Percentiles rank a stretch among this genome's conserved stretches.
phyloP scores from a whole-genome alignment of 2,329 filamentous ascomycete species.

The Colletotrichum phormii region DNA sequence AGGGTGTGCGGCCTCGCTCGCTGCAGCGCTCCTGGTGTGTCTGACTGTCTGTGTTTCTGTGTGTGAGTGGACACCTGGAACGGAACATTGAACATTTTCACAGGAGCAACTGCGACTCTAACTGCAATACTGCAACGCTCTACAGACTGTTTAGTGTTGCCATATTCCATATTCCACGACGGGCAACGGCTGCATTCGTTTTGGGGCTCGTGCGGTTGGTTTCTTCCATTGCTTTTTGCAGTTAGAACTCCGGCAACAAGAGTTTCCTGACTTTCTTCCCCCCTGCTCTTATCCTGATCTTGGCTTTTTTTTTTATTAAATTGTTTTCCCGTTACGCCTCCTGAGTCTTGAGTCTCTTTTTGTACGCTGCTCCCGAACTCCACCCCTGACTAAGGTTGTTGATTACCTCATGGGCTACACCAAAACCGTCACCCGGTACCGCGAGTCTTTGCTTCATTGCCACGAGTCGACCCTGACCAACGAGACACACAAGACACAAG shows the following conservation, averaged over 20 bases:
- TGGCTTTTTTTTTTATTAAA: neutral
- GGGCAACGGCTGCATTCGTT: neutral
- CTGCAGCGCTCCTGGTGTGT: neutral
- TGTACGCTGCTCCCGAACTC: too few species aligned
- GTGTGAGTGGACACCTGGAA: neutral
- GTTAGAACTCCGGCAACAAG: neutral
- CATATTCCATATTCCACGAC: neutral
- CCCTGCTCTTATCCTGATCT: too few species aligned
- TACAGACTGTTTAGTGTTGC: neutral
- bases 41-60: neutral
- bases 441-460: neutral
- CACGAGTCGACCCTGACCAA: slow-evolving; percentile 21
- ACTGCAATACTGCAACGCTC: neutral
- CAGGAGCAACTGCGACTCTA: neutral
- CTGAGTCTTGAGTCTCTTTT: neutral
- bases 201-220: neutral
- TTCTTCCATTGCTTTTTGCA: neutral
- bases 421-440: neutral
- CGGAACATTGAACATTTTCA: neutral
- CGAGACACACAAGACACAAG: neutral
- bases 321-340: neutral
- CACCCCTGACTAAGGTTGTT: neutral
- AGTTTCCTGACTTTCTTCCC: neutral
- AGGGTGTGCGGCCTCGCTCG: neutral
- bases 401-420: neutral